These are phyloP conservation scores for Brassica cretica DNA, from an alignment of 345 rosid species.

Conservation along the genomic window DNA sequence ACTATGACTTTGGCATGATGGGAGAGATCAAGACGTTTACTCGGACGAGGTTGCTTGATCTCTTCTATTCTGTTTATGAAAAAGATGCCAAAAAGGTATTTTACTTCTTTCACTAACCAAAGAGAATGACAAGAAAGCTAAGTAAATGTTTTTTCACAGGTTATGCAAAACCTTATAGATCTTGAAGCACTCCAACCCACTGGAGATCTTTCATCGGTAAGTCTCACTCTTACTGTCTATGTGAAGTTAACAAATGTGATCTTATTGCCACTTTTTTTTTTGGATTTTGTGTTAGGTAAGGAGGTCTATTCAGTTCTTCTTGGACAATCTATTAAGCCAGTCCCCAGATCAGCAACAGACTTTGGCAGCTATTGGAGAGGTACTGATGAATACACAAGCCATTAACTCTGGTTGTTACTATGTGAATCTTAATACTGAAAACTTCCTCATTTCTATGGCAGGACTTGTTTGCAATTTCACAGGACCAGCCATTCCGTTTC, in stretches of 20 bases:
- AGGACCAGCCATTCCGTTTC: constrained; percentile 90
- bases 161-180: constrained; percentile 73
- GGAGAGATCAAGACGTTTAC: constrained; percentile 95
- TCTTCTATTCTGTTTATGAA: constrained; percentile 88
- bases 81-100: constrained; percentile 93
- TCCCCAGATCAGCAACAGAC: constrained; percentile 88
- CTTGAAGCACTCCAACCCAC: constrained; percentile 94
- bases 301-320: constrained; percentile 90
- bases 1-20: constrained; percentile 99
- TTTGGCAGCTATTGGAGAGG: constrained; percentile 91
- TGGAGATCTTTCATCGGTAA: constrained; percentile 90
- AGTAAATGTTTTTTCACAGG: constrained; percentile 52
- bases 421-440: not conserved
- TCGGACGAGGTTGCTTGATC: constrained; percentile 78
- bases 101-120: not conserved
- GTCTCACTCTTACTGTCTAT: constrained; percentile 19
- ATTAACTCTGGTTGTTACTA: constrained; percentile 7
- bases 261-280: constrained; percentile 2
- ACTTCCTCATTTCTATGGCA: constrained; percentile 36
- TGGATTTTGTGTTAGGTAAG: constrained; percentile 63
- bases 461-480: constrained; percentile 96
- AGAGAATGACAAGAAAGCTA: constrained; percentile 10
- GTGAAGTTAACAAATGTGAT: constrained; percentile 6
- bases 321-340: constrained; percentile 80
- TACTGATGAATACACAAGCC: constrained; percentile 22